Evolutionary conservation across 2,329 filamentous ascomycete species (phyloP).

Genomic region (Fusarium verticillioides): DNA sequence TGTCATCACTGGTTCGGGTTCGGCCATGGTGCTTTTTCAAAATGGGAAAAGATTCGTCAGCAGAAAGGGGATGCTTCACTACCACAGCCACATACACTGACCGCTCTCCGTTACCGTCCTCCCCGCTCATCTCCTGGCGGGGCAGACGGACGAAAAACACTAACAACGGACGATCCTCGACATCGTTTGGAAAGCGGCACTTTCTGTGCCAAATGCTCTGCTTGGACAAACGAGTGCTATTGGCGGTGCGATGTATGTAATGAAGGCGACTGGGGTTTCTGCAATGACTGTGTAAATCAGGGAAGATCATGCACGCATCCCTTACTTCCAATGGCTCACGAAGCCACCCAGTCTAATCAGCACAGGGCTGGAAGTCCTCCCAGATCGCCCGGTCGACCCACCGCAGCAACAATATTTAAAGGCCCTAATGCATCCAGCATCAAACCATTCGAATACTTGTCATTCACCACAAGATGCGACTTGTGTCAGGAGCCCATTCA

Average conservation of each 20-base stretch:
- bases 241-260: slow-evolving; percentile 92
- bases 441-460: slow-evolving; percentile 72
- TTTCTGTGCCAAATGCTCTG: slow-evolving; percentile 82
- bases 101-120: slow-evolving; percentile 65
- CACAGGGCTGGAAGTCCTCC: slow-evolving; percentile 54
- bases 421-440: slow-evolving; percentile 59
- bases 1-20: slow-evolving; percentile 93
- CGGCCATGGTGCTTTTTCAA: slow-evolving; percentile 74
- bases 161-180: slow-evolving; percentile 74
- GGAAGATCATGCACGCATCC: slow-evolving; percentile 84
- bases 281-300: slow-evolving; percentile 85
- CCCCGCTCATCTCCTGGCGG: slow-evolving; percentile 62
- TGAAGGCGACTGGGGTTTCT: slow-evolving; percentile 94
- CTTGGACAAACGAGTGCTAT: slow-evolving; percentile 83
- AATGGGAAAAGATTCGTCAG: slow-evolving; percentile 67
- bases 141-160: slow-evolving; percentile 64
- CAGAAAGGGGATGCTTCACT: slow-evolving; percentile 53
- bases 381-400: slow-evolving; percentile 57
- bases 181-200: slow-evolving; percentile 79
- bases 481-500: slow-evolving; percentile 79
- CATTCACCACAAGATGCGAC: slow-evolving; percentile 81
- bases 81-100: slow-evolving; percentile 67
- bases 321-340: slow-evolving; percentile 79
- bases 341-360: slow-evolving; percentile 50
- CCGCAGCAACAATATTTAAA: slow-evolving; percentile 60